Percentiles rank a stretch among this genome's conserved stretches.
Conservation (phyloP, 805 yeast genomes). For the Blastobotrys attinorum region DNA sequence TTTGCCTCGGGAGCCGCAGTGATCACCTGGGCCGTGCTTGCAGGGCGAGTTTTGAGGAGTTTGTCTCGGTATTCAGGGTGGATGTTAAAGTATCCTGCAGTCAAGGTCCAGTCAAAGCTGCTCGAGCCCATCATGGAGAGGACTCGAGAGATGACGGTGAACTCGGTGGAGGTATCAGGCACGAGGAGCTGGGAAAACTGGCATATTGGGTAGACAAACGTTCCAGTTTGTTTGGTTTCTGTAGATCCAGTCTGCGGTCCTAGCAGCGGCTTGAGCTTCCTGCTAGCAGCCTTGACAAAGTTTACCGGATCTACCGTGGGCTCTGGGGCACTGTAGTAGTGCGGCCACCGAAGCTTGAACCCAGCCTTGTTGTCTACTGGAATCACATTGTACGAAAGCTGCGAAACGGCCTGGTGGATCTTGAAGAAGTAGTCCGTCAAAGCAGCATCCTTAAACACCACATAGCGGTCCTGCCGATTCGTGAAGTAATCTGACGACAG, state of each 20-base stretch:
- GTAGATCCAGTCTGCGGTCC: conserved; percentile 25
- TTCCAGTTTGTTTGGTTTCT: conserved; percentile 29
- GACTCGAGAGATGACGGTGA: conserved; percentile 55
- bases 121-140: conserved; percentile 51
- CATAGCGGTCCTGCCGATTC: conserved; percentile 90
- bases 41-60: conserved; percentile 49
- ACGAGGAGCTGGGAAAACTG: conserved; percentile 79
- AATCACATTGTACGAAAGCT: conserved; percentile 59
- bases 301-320: conserved; percentile 36
- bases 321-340: conserved; percentile 45
- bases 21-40: conserved; percentile 53
- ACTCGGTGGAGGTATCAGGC: conserved; percentile 73
- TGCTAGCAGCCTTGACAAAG: conserved; percentile 36
- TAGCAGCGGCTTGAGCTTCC: conserved; percentile 50
- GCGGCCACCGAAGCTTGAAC: conserved; percentile 68
- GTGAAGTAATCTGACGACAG: conserved; percentile 87
- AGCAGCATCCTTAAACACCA: conserved; percentile 48
- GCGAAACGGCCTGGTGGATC: conserved; percentile 61
- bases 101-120: conserved; percentile 67
- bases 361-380: conserved; percentile 37
- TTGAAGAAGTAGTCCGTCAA: conserved; percentile 67
- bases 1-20: conserved; percentile 94
- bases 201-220: conserved; percentile 81
- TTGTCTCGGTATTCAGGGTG: conserved; percentile 58
- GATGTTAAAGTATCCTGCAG: conserved; percentile 96